phyloP scores from a whole-genome alignment of 192 early-diverging fungal genomes.

The Neocallimastix lanati region DNA sequence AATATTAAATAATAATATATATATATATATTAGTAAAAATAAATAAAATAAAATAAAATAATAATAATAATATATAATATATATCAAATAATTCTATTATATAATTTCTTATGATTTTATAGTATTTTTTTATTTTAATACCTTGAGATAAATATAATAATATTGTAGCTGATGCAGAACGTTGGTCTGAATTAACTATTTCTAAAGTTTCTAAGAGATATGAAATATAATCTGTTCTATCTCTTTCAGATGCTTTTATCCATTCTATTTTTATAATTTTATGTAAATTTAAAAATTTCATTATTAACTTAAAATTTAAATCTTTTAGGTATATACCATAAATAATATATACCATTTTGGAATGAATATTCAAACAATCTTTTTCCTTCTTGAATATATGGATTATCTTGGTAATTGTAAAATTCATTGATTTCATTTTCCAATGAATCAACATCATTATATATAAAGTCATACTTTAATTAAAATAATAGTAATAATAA shows the following conservation, averaged over 20 bases:
- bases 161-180: constrained; percentile 28
- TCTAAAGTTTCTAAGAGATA: constrained; percentile 40
- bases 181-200: constrained; percentile 15
- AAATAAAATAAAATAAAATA: too few species aligned
- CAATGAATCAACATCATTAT: constrained; percentile 25
- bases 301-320: too few species aligned
- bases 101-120: too few species aligned
- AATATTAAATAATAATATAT: too few species aligned
- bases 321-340: too few species aligned
- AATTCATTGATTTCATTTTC: constrained; percentile 36
- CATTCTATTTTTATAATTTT: constrained; percentile 11
- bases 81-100: too few species aligned
- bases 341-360: constrained; percentile 9
- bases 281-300: too few species aligned
- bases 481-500: too few species aligned
- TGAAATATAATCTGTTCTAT: constrained; percentile 21
- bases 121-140: constrained; percentile 9
- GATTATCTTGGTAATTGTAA: constrained; percentile 27
- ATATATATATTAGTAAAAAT: too few species aligned
- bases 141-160: constrained; percentile 51
- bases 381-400: constrained; percentile 17
- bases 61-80: too few species aligned
- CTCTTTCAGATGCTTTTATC: constrained; percentile 9
- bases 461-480: constrained; percentile 14
- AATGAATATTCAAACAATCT: constrained; percentile 17